phyloP scores from a whole-genome alignment of 306 rosid genomes.

The Morella rubra region DNA sequence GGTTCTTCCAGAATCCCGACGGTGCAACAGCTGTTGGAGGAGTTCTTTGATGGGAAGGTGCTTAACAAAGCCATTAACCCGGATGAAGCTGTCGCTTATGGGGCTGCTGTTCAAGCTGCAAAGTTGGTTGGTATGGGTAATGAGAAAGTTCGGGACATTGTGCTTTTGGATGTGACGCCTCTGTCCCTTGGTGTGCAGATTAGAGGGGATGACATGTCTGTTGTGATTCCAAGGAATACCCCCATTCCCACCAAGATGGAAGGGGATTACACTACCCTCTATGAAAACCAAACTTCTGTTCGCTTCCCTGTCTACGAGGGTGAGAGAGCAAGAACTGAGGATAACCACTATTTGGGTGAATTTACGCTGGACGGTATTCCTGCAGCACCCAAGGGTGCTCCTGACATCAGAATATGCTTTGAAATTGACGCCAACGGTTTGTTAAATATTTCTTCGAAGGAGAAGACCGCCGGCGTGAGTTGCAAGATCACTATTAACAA shows the following conservation, averaged over 20 bases:
- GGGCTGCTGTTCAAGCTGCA: conserved; percentile 13
- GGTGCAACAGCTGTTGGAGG: conserved; percentile 22
- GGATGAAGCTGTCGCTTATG: conserved; percentile 27
- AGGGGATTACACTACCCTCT: neutral
- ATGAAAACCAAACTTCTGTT: conserved; percentile 15
- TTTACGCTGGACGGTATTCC: conserved; percentile 16
- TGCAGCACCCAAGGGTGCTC: conserved; percentile 16
- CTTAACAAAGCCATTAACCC: conserved; percentile 27
- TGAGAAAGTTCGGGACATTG: conserved; percentile 13
- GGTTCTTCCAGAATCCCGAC: conserved; percentile 30
- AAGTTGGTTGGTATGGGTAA: conserved; percentile 8
- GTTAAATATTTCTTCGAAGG: conserved; percentile 16
- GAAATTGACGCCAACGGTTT: neutral
- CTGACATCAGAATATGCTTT: neutral
- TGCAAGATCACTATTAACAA: conserved; percentile 22
- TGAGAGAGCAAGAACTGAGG: neutral
- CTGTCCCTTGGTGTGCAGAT: conserved; percentile 15
- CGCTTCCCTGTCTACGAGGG: conserved; percentile 19
- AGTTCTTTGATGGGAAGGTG: conserved; percentile 29
- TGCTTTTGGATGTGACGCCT: conserved; percentile 21
- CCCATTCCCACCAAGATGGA: conserved; percentile 18
- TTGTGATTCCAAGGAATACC: conserved; percentile 22
- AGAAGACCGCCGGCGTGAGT: neutral
- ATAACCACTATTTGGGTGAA: conserved; percentile 21
- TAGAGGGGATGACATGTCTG: conserved; percentile 9